Percentiles rank a stretch among this genome's conserved stretches.
Evolutionary conservation across 495 filamentous ascomycete genomes (phyloP).

Genomic region (Penicillium canescens): DNA sequence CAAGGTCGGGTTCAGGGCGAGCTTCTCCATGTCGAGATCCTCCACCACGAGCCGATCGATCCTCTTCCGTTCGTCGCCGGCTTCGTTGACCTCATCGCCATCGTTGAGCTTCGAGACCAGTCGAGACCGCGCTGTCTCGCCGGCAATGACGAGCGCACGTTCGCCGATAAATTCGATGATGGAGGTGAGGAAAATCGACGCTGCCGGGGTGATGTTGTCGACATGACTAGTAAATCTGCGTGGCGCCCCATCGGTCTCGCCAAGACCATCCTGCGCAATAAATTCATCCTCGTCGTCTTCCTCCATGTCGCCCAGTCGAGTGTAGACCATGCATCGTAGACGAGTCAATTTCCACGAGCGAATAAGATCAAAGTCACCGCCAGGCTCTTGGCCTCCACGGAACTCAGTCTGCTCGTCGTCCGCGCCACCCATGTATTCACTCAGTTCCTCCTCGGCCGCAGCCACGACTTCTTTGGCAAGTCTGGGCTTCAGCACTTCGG

Average conservation of each 20-base stretch:
- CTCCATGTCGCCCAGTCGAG: constrained; percentile 92
- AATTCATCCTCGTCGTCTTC: constrained; percentile 93
- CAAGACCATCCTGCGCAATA: constrained; percentile 69
- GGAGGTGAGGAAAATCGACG: constrained; percentile 93
- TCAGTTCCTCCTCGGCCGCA: constrained; percentile 86
- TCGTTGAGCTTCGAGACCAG: constrained; percentile 42
- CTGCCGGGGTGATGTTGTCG: constrained; percentile 83
- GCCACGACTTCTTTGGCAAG: constrained; percentile 85
- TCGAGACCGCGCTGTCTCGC: constrained; percentile 80
- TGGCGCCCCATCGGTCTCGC: constrained; percentile 46
- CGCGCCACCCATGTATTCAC: constrained; percentile 78
- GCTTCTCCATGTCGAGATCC: constrained; percentile 88
- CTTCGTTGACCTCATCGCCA: constrained; percentile 16
- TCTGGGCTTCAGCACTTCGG: constrained; percentile 83
- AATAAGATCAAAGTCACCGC: constrained; percentile 77
- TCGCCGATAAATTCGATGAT: constrained; percentile 95
- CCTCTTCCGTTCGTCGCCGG: constrained; percentile 26
- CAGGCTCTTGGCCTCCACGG: constrained; percentile 50
- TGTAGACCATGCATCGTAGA: constrained; percentile 96
- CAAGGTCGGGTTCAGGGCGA: constrained; percentile 83
- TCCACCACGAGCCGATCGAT: constrained; percentile 75
- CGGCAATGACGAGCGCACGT: constrained; percentile 82
- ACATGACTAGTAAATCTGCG: constrained; percentile 56
- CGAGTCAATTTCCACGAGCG: constrained; percentile 88
- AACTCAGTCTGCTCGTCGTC: constrained; percentile 68